These are phyloP conservation scores for Skeletonema costatum DNA, from an alignment of 108 stramenopile genomes.

Conservation along the genomic window DNA sequence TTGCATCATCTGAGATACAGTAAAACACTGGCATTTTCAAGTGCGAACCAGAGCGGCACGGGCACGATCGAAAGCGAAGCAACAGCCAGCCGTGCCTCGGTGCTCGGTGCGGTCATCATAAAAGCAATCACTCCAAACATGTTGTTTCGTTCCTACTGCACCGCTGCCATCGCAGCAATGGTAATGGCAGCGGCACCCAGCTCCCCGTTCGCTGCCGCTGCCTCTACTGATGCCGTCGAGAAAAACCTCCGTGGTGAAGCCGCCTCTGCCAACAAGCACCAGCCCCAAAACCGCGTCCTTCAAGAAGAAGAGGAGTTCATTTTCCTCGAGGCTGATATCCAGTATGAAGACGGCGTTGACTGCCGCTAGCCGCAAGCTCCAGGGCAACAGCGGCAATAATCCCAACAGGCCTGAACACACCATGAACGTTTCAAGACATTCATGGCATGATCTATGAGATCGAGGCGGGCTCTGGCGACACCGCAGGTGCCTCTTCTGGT, in stretches of 20 bases:
- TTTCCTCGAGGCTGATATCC: conserved; percentile 1
- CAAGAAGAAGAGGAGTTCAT: neutral
- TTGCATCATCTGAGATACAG: too few species aligned
- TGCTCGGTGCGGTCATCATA: too few species aligned
- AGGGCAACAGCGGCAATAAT: neutral
- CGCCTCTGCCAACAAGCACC: neutral
- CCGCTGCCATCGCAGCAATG: neutral
- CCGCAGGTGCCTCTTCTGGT: neutral
- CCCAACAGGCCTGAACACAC: neutral
- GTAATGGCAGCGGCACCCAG: neutral
- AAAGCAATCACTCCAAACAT: neutral
- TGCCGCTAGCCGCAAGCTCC: neutral
- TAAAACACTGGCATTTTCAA: too few species aligned
- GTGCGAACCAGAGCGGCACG: too few species aligned
- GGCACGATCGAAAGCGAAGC: too few species aligned
- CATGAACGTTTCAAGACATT: neutral
- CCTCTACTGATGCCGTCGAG: neutral
- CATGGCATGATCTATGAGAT: conserved; percentile 2
- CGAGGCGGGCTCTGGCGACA: neutral
- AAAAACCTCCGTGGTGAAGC: conserved; percentile 4
- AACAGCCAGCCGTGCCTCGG: too few species aligned
- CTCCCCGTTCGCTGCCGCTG: neutral
- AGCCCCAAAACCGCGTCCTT: neutral
- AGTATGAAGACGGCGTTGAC: conserved; percentile 3
- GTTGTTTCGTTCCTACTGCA: neutral